These are phyloP conservation scores for Hymenoscyphus scutula DNA, from an alignment of 2,329 filamentous ascomycete species.

Conservation along the genomic window DNA sequence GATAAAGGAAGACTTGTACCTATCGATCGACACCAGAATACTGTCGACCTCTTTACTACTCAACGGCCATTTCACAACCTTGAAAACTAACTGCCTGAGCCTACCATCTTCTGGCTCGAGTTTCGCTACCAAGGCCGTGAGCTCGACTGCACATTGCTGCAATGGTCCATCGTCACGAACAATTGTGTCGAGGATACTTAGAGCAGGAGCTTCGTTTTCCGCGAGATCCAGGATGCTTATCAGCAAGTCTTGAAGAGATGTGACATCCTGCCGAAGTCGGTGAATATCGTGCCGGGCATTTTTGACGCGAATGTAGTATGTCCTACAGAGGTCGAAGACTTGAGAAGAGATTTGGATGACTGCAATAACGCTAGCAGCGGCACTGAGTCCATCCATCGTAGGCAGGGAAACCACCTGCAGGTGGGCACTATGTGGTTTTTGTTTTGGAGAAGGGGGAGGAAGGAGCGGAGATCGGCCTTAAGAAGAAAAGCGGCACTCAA, in stretches of 20 bases:
- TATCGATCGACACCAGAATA: background rate
- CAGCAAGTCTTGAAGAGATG: constrained; percentile 7
- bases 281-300: constrained; percentile 22
- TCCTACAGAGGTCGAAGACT: constrained; percentile 12
- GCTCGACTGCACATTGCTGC: constrained; percentile 14
- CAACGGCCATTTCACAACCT: background rate
- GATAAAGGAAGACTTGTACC: too few relatives aligned
- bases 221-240: background rate
- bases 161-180: background rate
- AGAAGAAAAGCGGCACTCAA: too few relatives aligned
- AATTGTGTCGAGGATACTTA: background rate
- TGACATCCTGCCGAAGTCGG: constrained; percentile 16
- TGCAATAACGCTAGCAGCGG: constrained; percentile 19
- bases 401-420: too few relatives aligned
- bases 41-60: background rate
- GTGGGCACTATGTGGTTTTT: too few relatives aligned
- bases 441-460: too few relatives aligned
- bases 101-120: constrained; percentile 9
- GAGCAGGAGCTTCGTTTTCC: background rate
- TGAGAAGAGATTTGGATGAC: constrained; percentile 19
- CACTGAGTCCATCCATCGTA: constrained; percentile 23
- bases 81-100: too few relatives aligned
- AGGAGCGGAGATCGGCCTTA: too few relatives aligned
- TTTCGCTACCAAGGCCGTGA: constrained; percentile 23
- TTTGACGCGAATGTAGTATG: constrained; percentile 18